Percentiles rank a stretch among this genome's conserved stretches.
These are phyloP conservation scores for Exophiala bonariae DNA, from an alignment of 2,329 filamentous ascomycete genomes.

Conservation along the genomic window DNA sequence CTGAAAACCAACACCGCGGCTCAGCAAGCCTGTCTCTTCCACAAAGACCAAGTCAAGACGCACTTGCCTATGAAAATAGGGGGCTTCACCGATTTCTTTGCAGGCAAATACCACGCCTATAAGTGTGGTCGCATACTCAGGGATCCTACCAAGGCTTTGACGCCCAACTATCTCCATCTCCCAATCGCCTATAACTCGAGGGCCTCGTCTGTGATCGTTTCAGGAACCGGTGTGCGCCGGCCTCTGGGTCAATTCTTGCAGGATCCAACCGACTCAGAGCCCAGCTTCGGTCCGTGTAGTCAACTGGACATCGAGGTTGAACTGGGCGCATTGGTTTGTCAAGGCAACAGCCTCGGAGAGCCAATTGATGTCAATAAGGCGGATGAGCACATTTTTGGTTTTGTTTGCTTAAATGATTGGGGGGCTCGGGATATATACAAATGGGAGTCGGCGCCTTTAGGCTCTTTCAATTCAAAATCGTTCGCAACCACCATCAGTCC, in stretches of 20 bases:
- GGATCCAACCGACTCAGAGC: conserved; percentile 61
- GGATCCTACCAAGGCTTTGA: conserved; percentile 68
- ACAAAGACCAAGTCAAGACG: conserved; percentile 58
- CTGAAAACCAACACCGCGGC: conserved; percentile 62
- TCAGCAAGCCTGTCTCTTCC: conserved; percentile 59
- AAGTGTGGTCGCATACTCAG: conserved; percentile 67
- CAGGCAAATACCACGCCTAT: conserved; percentile 74
- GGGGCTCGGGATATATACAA: conserved; percentile 77
- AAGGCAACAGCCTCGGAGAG: conserved; percentile 62
- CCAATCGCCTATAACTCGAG: conserved; percentile 80
- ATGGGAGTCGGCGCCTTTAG: conserved; percentile 80
- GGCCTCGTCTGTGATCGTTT: conserved; percentile 53
- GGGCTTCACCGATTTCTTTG: conserved; percentile 85
- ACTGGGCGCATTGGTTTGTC: conserved; percentile 71
- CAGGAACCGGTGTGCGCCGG: conserved; percentile 63
- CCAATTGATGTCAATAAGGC: conserved; percentile 64
- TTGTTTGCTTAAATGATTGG: conserved; percentile 85
- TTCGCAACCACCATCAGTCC: conserved; percentile 74
- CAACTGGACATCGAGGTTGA: conserved; percentile 78
- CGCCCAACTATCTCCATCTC: conserved; percentile 77
- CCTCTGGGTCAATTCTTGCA: conserved; percentile 72
- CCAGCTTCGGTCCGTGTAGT: conserved; percentile 62
- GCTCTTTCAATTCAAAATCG: conserved; percentile 81
- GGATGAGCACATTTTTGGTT: conserved; percentile 71
- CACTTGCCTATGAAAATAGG: conserved; percentile 76